Percentiles rank a stretch among this genome's conserved stretches.
These are phyloP conservation scores for Diaporthe destruens DNA, from an alignment of 2,329 filamentous ascomycete genomes.

Conservation along the genomic window DNA sequence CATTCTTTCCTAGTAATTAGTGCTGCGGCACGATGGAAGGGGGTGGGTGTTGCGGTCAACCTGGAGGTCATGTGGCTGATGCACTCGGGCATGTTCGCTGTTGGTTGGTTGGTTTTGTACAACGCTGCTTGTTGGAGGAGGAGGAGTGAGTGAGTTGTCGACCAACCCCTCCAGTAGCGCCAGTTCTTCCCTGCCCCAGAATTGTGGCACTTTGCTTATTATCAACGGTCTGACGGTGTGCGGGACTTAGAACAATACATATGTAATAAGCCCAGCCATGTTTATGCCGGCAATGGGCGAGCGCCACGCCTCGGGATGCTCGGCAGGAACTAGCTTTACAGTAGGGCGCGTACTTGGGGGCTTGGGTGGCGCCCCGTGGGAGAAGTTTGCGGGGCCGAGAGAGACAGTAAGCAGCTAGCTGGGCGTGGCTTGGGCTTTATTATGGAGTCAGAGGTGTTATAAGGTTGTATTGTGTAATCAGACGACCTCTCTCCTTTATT, in stretches of 20 bases:
- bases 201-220: neutral
- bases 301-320: constrained; percentile 17
- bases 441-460: neutral
- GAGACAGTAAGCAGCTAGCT: neutral
- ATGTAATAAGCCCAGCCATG: neutral
- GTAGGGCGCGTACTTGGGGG: neutral
- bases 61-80: constrained; percentile 6
- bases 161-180: neutral
- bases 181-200: neutral
- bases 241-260: neutral
- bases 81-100: neutral
- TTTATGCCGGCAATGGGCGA: constrained; percentile 31
- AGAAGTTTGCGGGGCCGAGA: constrained; percentile 4
- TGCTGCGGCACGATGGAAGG: neutral
- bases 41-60: too few relatives aligned
- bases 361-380: neutral
- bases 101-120: neutral
- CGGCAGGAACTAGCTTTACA: constrained; percentile 22
- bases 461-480: constrained; percentile 6
- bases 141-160: too few relatives aligned
- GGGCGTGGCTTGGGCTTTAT: neutral
- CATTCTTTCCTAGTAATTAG: constrained; percentile 1
- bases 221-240: constrained; percentile 7
- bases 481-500: constrained; percentile 12
- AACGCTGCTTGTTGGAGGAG: neutral